Conservation (phyloP, 352 stramenopile species). For the Pelagophyceae sp. region DNA sequence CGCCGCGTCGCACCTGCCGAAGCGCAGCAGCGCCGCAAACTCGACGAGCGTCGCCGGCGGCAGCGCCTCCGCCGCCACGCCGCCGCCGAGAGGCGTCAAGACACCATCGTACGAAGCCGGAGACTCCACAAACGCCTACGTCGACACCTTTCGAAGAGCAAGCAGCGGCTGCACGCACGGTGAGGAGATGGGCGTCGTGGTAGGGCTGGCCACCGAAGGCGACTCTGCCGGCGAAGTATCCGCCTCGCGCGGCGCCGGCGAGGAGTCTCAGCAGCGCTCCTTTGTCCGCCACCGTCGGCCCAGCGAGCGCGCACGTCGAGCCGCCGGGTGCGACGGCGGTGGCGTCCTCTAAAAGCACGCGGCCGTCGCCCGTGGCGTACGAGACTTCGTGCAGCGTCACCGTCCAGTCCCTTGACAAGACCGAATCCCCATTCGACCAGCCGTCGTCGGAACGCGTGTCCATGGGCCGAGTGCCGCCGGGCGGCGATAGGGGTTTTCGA, state of each 20-base stretch:
- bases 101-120: not conserved
- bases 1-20: not conserved
- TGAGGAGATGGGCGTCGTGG: not conserved
- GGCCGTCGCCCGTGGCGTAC: slow-evolving; percentile 1
- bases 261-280: not conserved
- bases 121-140: slow-evolving; percentile 1
- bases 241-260: slow-evolving; percentile 8
- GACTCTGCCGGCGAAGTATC: not conserved
- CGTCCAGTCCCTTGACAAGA: slow-evolving; percentile 8
- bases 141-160: not conserved
- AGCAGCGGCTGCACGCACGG: not conserved
- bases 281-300: slow-evolving; percentile 4
- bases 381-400: not conserved
- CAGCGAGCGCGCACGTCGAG: not conserved
- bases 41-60: not conserved
- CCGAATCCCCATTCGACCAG: too few species aligned
- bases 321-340: not conserved
- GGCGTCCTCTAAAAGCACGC: not conserved
- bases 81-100: not conserved
- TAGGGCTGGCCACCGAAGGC: slow-evolving; percentile 1
- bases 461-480: too few species aligned
- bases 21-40: not conserved
- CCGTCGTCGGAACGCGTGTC: too few species aligned
- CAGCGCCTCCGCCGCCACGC: not conserved
- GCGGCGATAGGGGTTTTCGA: too few species aligned